Conservation (phyloP, 1,284 basidiomycete genomes). For the Kwoniella shivajii region DNA sequence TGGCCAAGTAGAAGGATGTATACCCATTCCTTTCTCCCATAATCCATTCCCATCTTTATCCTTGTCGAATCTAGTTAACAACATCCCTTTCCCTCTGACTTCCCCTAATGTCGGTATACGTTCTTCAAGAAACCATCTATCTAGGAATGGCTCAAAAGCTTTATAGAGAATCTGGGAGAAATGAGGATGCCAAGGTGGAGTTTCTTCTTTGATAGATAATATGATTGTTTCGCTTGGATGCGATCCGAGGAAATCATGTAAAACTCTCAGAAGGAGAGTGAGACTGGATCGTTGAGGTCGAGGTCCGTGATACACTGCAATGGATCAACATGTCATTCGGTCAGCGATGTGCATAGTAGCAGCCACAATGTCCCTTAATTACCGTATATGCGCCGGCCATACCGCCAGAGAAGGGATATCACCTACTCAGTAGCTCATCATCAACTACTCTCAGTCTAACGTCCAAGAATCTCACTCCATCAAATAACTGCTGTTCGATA, state of each 20-base stretch:
- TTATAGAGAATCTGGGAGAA: constrained; percentile 70
- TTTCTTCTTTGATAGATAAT: constrained; percentile 84
- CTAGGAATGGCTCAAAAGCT: constrained; percentile 62
- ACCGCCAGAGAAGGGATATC: too few species aligned
- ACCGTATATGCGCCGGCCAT: too few species aligned
- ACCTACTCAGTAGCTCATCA: constrained; percentile 53
- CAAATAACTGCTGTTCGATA: constrained; percentile 45
- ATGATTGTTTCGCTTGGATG: constrained; percentile 71
- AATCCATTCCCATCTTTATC: constrained; percentile 60
- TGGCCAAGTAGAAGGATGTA: constrained; percentile 79
- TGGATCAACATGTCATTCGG: too few species aligned
- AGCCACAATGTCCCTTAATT: too few species aligned
- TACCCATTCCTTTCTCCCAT: constrained; percentile 62
- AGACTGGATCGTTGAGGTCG: constrained; percentile 71
- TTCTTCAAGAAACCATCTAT: constrained; percentile 75
- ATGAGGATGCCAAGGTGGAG: constrained; percentile 34
- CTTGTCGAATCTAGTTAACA: constrained; percentile 73
- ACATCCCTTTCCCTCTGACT: constrained; percentile 74
- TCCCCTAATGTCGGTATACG: constrained; percentile 75
- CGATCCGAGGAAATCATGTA: constrained; percentile 67
- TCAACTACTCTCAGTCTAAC: constrained; percentile 72
- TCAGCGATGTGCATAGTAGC: too few species aligned
- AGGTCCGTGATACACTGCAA: constrained; percentile 73
- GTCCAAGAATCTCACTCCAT: constrained; percentile 72
- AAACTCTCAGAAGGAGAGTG: constrained; percentile 60